Conservation (phyloP, 129 eudicot species). For the Artemisia argyi region DNA sequence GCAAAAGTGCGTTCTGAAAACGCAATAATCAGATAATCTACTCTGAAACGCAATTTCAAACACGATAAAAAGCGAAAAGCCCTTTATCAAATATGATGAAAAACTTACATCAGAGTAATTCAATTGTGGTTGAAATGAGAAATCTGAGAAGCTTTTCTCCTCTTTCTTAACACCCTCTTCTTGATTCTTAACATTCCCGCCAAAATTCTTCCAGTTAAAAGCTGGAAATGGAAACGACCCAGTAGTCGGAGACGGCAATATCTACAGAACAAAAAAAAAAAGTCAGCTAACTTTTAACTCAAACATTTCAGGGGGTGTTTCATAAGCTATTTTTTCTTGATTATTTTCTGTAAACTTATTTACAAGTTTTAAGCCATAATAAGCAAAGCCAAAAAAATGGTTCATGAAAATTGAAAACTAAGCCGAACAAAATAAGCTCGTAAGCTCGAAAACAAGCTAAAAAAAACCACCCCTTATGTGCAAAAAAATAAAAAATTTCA, state of each 20-base stretch:
- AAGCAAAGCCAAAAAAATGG: background rate
- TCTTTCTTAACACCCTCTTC: constrained; percentile 52
- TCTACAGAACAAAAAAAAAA: constrained; percentile 45
- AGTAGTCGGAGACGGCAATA: constrained; percentile 92
- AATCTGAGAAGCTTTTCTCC: constrained; percentile 55
- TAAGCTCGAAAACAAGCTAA: background rate
- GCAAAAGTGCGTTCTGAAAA: no score
- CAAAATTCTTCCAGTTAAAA: constrained; percentile 59
- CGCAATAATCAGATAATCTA: no score
- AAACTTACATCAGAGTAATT: constrained; percentile 30
- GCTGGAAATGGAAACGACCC: constrained; percentile 67
- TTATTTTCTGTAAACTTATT: no score
- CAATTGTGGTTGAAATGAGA: constrained; percentile 65
- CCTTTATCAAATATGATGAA: no score
- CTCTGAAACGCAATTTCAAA: no score
- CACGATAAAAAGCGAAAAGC: no score
- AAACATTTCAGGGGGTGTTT: no score
- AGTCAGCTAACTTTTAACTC: background rate
- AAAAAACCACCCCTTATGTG: no score
- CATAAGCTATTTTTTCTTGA: no score
- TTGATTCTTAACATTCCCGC: constrained; percentile 23
- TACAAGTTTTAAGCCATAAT: no score
- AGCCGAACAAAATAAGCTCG: background rate
- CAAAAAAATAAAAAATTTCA: no score
- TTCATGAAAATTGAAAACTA: background rate